Percentiles rank a stretch among this genome's conserved stretches.
Conservation (phyloP, 1,139 yeast species). For the Arxiozyma telluris region DNA sequence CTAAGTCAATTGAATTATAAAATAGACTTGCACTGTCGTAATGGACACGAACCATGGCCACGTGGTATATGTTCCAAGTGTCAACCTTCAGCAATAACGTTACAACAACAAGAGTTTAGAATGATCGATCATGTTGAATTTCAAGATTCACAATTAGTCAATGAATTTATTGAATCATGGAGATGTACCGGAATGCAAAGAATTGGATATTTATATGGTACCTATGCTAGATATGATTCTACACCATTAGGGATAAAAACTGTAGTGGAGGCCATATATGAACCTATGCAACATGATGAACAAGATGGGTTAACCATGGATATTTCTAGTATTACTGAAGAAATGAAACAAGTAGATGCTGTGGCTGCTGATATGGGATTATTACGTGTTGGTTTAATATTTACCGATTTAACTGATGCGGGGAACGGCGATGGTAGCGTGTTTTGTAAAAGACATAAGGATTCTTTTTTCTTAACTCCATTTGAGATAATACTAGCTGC, state of each 20-base stretch:
- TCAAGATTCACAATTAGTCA: slow-evolving; percentile 61
- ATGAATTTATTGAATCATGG: slow-evolving; percentile 85
- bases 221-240: slow-evolving; percentile 63
- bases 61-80: slow-evolving; percentile 93
- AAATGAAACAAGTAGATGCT: slow-evolving; percentile 47
- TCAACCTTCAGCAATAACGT: slow-evolving; percentile 90
- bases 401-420: slow-evolving; percentile 83
- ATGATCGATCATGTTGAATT: slow-evolving; percentile 98
- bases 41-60: slow-evolving; percentile 92
- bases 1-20: slow-evolving; percentile 60
- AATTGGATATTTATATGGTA: slow-evolving; percentile 76
- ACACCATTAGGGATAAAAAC: slow-evolving; percentile 87
- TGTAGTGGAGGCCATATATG: slow-evolving; percentile 86
- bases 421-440: slow-evolving; percentile 85
- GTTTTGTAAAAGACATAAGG: slow-evolving; percentile 84
- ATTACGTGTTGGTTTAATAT: slow-evolving; percentile 69
- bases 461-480: slow-evolving; percentile 80
- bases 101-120: slow-evolving; percentile 82
- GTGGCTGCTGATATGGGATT: slow-evolving; percentile 59
- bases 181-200: slow-evolving; percentile 81
- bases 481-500: slow-evolving; percentile 85
- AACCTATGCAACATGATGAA: slow-evolving; percentile 83
- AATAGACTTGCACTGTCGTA: slow-evolving; percentile 56
- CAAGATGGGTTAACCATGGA: slow-evolving; percentile 72
- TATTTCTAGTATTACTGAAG: slow-evolving; percentile 41